Base-by-base conservation (phyloP, 2,329 filamentous ascomycete species). In the Grosmannia serpens region DNA sequence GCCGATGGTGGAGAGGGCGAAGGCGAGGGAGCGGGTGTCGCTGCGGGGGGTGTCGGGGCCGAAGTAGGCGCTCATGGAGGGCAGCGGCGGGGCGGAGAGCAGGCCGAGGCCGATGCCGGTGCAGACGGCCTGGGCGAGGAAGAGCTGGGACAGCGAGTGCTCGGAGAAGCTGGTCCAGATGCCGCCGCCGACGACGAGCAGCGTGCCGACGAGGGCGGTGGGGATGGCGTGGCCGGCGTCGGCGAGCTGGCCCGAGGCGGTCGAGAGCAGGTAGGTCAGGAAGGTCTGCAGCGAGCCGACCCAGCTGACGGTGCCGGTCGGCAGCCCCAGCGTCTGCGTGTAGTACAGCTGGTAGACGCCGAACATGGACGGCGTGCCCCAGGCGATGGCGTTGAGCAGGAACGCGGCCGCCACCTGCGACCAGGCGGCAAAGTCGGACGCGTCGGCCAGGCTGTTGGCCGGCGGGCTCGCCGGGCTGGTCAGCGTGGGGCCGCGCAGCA, bases 41-140 rank as follows among this genome's bases (percentile, higher is more conserved):
- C 72, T 44, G 11, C 29, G 54, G 10, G 27, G 27, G 6, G 41
- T 52, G 33, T 29, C 24, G 55, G 55, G 47, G 15, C 29, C 71
- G 66, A 87, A 88, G 62, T 85, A 85, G 7, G 79, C 82, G 38
- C 76, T 75, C 51, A 83, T 74, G 22, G 84, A 68, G 4, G 78
- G 72, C 56, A 80, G 62, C 50, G 77, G 74, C 53, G 81, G 74
- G 65, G 77, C 75, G 68, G 80, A 79, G 68, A 84, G 71, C 58
- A 84, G 69, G 31, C 81, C 76, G 64, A 75, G 69, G 22, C 82
- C 82, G 17, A 84, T 67, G 0, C 82, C 81, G 7, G 77, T 77
- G 60, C 76, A 77, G 35, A 81, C 58, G 20, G 80, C 81, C 65
- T 83, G 81, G 1, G 77, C 70, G 15, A 83, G 70, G 44, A 83